These are phyloP conservation scores for Suillus placidus DNA, from an alignment of 768 basidiomycete species.

Conservation along the genomic window DNA sequence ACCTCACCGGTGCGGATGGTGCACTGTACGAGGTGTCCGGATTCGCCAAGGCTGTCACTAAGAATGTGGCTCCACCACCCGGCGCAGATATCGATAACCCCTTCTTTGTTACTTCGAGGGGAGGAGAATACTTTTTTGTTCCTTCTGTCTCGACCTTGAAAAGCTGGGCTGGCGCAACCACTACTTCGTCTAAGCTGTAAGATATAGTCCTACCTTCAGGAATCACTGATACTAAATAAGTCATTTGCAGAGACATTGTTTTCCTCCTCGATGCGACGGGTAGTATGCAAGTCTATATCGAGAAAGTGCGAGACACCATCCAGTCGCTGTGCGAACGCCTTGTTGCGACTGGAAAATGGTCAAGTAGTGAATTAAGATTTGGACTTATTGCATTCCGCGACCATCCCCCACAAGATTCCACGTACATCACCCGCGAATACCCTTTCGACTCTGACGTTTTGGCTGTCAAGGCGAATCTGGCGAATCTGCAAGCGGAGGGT, in stretches of 20 bases:
- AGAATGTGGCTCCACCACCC: background rate
- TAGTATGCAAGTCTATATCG: too few species aligned
- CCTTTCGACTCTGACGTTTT: conserved; percentile 53
- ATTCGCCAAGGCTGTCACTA: background rate
- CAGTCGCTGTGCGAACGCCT: conserved; percentile 54
- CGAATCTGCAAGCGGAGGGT: conserved; percentile 43
- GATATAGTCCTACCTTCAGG: background rate
- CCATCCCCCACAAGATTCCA: conserved; percentile 57
- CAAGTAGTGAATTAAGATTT: conserved; percentile 47
- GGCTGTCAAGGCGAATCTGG: conserved; percentile 46
- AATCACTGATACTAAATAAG: background rate
- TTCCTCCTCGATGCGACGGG: too few species aligned
- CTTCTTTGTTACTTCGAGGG: background rate
- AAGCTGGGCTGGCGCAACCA: background rate
- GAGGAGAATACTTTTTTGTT: background rate
- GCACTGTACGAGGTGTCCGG: background rate
- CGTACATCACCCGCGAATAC: conserved; percentile 52
- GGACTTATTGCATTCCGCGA: conserved; percentile 60
- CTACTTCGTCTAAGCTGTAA: background rate
- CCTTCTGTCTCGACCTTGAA: background rate
- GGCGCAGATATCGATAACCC: background rate
- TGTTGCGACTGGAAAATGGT: conserved; percentile 48
- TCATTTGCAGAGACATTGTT: too few species aligned
- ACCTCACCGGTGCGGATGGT: background rate
- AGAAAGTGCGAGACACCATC: conserved; percentile 26